Evolutionary conservation across 2,329 filamentous ascomycete genomes (phyloP).

Genomic region (Madurella fahalii): DNA sequence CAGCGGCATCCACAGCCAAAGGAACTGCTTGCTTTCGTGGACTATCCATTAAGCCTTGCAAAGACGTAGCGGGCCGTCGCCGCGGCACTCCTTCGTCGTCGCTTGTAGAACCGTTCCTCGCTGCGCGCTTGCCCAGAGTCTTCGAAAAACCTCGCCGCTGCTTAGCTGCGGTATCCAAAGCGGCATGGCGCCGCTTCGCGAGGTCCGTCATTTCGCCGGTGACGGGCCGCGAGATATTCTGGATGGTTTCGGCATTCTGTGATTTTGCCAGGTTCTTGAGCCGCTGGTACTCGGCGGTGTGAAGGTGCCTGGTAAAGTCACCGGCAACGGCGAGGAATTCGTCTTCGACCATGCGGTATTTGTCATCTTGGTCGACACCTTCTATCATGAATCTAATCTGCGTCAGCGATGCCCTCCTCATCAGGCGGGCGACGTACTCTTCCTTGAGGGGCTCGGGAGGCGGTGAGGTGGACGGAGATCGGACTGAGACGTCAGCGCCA

Average conservation of each 20-base stretch:
- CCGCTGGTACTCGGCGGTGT: conserved; percentile 71
- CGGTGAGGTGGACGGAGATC: conserved; percentile 32
- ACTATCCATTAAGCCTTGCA: conserved; percentile 43
- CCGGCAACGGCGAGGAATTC: conserved; percentile 66
- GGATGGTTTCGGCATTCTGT: conserved; percentile 51
- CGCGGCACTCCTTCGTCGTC: conserved; percentile 25
- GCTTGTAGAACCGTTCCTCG: conserved; percentile 15
- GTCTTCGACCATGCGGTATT: conserved; percentile 80
- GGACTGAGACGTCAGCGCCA: conserved; percentile 13
- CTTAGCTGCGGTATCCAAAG: conserved; percentile 32
- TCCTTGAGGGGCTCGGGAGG: conserved; percentile 29
- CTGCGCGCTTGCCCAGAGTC: conserved; percentile 16
- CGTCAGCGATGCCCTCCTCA: neutral
- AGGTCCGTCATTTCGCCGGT: conserved; percentile 38
- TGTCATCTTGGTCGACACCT: conserved; percentile 63
- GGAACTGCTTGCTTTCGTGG: conserved; percentile 30
- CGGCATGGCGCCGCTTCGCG: conserved; percentile 35
- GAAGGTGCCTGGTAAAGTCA: conserved; percentile 68
- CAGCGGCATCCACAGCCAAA: conserved; percentile 14
- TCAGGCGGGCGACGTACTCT: conserved; percentile 17
- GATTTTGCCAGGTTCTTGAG: conserved; percentile 55
- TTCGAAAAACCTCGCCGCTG: conserved; percentile 33
- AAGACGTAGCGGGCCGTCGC: conserved; percentile 35
- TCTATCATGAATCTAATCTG: conserved; percentile 56
- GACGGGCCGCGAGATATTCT: conserved; percentile 49